Evolutionary conservation across 306 rosid species (phyloP), one percentile per base, ranked within the genome.

Genomic region (Fragaria vesca): DNA sequence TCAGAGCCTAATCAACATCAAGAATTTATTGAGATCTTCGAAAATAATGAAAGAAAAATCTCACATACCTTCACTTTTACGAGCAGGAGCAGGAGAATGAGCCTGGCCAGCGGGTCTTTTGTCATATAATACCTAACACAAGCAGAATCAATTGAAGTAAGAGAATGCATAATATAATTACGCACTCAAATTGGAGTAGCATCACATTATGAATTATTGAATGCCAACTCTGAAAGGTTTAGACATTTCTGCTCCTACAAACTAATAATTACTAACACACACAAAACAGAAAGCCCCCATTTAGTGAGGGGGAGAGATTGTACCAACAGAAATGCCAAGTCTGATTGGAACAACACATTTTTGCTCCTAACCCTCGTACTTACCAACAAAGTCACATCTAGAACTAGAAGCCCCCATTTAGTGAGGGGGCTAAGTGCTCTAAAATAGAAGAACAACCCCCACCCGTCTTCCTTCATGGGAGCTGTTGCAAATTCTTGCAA

Each of bases 81-180:
- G 81, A 74, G 42, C 70, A 79, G 72, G 82, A 80, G 85, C 81
- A 36, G 72, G 77, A 54, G 69, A 32, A 8, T 50, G 71, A 48
- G 48, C 74, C 42, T 82, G 89, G 42, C 77, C 91, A n/a, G 85
- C 66, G 51, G 97, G 79, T 73, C 76, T 87, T 83, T 74, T 94
- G 81, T 82, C 91, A 82, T 86, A 40, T 83, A 91, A 76, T 54
- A 93, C 85, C 99, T 95, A 90, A 83, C 80, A 82, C 26, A 66
- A 4, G 15, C 63, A 82, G 16, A 55, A 55, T 66, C 6, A 26
- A 71, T 61, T 21, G 16, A 67, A 12, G 18, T 40, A 32, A 32
- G 17, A 30, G 42, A 30, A 28, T 4, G 4, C 40, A 62, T 10
- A 72, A 34, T 15, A 58, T 16, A 11, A 40, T 38, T 8, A 15